A percentile compares a stretch with the other conserved stretches of the same genome.
Evolutionary conservation across 441 rosid species (phyloP).

Genomic region (California macrophylla): DNA sequence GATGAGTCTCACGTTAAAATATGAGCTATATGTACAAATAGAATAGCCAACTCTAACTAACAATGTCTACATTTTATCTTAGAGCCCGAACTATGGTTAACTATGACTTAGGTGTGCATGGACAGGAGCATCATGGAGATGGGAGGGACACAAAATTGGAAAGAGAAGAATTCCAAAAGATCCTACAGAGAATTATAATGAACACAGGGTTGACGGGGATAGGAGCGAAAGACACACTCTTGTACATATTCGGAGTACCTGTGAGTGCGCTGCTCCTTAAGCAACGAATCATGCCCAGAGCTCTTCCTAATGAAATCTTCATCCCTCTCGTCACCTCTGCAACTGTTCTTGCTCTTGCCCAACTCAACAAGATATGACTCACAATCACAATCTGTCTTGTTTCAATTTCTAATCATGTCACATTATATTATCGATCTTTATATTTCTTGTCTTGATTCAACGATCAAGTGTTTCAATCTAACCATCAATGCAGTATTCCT

Average conservation of each 20-base stretch:
- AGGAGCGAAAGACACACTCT: slow-evolving; percentile 50
- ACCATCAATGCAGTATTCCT: too few species aligned
- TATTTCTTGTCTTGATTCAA: too few species aligned
- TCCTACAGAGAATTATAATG: slow-evolving; percentile 43
- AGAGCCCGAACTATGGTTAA: too few species aligned
- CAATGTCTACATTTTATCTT: not conserved
- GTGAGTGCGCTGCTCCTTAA: slow-evolving; percentile 41
- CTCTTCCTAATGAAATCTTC: slow-evolving; percentile 48
- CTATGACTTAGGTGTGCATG: too few species aligned
- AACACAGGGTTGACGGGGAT: slow-evolving; percentile 58
- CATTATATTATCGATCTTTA: too few species aligned
- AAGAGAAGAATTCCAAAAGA: slow-evolving; percentile 50
- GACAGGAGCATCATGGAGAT: slow-evolving; percentile 36
- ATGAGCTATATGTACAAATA: too few species aligned
- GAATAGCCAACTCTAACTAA: too few species aligned
- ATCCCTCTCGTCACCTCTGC: slow-evolving; percentile 73
- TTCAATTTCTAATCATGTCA: too few species aligned
- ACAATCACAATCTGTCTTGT: not conserved
- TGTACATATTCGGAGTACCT: slow-evolving; percentile 66
- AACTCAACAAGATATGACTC: slow-evolving; percentile 29
- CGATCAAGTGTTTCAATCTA: too few species aligned
- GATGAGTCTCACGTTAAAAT: not conserved
- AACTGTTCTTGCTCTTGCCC: slow-evolving; percentile 61
- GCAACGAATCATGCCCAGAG: slow-evolving; percentile 36
- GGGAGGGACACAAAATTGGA: slow-evolving; percentile 21